Base-by-base conservation (phyloP, 768 basidiomycete species). In the Austroboletus festivus region DNA sequence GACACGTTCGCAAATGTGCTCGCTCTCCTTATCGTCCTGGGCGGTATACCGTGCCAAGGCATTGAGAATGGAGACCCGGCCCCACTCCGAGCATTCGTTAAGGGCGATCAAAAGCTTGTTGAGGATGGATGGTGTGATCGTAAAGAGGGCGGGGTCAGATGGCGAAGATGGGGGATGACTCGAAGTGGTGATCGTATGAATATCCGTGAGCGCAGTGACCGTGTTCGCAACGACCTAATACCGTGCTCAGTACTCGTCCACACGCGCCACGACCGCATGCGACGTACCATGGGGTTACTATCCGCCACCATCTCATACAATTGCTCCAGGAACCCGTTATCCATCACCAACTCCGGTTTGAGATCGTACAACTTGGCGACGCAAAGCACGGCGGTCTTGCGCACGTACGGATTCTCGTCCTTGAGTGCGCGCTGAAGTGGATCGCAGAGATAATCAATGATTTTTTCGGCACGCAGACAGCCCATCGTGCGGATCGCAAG, bases 71-170 rank as follows among this genome's bases (percentile, higher is more conserved):
- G 94, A 93, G 15, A 99, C 93, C 48, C 95, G 82, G 26, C 96
- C 96, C 96, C 96, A 99, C 71, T 99, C 96, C 0, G 94, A 95
- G 64, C 95, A 97, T 69, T 98, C 96, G 64, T 95, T 95, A 18
- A 99, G 76, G 2, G 95, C 96, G 46, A 98, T 89, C 47, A 99
- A 74, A 15, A 99, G 80, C 65, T 94, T 96, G 69, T 78, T 86
- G 42, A 99, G 77, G 50, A 94, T 80, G 1, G 82, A 67, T 6
- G 85, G 69, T n/a, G 93, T 93, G 65, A 98, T 91, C 50, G 68
- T 70, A 71, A 98, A 97, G 46, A 85, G 67, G 16, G 82, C 85
- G 4, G 82, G 74, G 40, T 86, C 81, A 2, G 80, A 73, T 3
- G 80, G 67, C 2, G 79, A 73, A 11, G 73, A 71, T 7, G 79